A percentile compares a stretch with the other conserved stretches of the same genome.
Evolutionary conservation across 768 basidiomycete species (phyloP).

Genomic region (Leccinum variicolor): DNA sequence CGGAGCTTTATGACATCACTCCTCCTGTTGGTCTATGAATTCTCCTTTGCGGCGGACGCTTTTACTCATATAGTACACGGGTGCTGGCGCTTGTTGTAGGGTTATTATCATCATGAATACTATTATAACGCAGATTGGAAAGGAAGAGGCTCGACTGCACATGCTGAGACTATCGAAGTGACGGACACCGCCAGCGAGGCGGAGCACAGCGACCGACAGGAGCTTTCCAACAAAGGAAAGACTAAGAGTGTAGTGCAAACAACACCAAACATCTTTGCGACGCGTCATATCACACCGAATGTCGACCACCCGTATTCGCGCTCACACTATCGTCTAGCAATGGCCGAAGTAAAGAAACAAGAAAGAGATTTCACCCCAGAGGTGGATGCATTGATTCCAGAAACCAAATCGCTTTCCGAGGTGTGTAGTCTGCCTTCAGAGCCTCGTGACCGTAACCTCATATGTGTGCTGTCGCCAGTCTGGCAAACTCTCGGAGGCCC

Average conservation of each 20-base stretch:
- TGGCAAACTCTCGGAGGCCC: slow-evolving; percentile 77
- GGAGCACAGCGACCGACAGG: slow-evolving; percentile 15
- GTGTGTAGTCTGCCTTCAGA: slow-evolving; percentile 38
- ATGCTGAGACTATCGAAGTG: slow-evolving; percentile 14
- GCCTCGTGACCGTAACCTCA: slow-evolving; percentile 5
- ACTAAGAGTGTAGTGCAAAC: slow-evolving; percentile 23
- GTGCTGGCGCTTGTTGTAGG: slow-evolving; percentile 48
- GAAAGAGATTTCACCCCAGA: slow-evolving; percentile 86
- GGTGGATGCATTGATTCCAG: slow-evolving; percentile 71
- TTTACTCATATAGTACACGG: slow-evolving; percentile 44
- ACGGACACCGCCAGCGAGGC: background rate
- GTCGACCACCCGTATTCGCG: slow-evolving; percentile 38
- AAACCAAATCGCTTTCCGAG: slow-evolving; percentile 65
- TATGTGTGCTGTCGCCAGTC: slow-evolving; percentile 42
- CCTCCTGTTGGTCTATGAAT: slow-evolving; percentile 53
- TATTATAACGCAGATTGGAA: slow-evolving; percentile 33
- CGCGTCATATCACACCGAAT: slow-evolving; percentile 49
- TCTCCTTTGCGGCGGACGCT: slow-evolving; percentile 31
- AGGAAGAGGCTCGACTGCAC: slow-evolving; percentile 28
- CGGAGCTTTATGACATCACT: slow-evolving; percentile 32
- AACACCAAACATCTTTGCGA: slow-evolving; percentile 51
- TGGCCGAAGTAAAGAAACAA: slow-evolving; percentile 81
- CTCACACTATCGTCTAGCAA: slow-evolving; percentile 44
- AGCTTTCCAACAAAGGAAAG: slow-evolving; percentile 18
- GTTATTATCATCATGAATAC: slow-evolving; percentile 37